Conservation (phyloP, 345 rosid species). For the Ceriops tagal region DNA sequence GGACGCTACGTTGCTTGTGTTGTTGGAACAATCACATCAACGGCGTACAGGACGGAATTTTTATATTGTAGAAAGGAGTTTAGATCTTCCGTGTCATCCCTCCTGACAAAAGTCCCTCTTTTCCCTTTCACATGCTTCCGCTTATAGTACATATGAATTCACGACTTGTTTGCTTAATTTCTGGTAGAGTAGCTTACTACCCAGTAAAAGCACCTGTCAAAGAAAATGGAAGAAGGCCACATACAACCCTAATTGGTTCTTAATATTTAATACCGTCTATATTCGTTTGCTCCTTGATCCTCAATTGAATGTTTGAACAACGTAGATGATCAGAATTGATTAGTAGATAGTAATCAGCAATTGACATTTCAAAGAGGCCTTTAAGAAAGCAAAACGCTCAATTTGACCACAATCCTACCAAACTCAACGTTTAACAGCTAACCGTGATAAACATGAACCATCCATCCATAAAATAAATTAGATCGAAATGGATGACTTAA, state of each 20-base stretch:
- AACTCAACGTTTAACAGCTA: not conserved
- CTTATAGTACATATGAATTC: too few relatives aligned
- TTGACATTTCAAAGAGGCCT: conserved; percentile 7
- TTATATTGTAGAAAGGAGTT: not conserved
- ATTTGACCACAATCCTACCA: not conserved
- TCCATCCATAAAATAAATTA: conserved; percentile 4
- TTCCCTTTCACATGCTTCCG: not conserved
- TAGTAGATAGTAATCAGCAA: conserved; percentile 5
- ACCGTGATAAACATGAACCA: not conserved
- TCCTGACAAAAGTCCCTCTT: not conserved
- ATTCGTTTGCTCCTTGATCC: not conserved
- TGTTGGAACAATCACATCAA: conserved; percentile 24
- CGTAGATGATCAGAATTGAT: not conserved
- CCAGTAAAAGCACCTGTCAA: not conserved
- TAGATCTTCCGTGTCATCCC: not conserved
- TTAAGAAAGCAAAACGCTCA: not conserved
- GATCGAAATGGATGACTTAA: conserved; percentile 14
- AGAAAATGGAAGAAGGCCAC: not conserved
- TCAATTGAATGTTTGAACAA: not conserved
- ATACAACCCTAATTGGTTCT: not conserved
- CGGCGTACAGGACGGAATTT: not conserved
- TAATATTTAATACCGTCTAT: not conserved
- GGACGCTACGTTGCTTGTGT: conserved; percentile 17
- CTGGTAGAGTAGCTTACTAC: not conserved
- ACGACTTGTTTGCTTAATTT: not conserved